A percentile compares a stretch with the other conserved stretches of the same genome.
Conservation (phyloP, 306 rosid genomes). For the Cicer bijugum region DNA sequence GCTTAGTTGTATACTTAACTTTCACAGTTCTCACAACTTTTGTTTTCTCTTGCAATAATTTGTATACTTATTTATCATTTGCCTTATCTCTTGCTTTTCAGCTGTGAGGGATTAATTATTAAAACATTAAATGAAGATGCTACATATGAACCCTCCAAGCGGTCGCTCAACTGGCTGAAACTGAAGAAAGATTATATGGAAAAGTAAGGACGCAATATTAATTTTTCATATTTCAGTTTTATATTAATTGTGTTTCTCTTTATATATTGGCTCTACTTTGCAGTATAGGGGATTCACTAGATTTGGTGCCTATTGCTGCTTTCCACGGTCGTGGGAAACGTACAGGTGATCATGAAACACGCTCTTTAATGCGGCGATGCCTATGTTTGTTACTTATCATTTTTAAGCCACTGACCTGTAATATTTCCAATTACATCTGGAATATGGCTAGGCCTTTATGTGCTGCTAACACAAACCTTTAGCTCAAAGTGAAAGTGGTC, state of each 20-base stretch:
- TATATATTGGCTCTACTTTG: slow-evolving; percentile 44
- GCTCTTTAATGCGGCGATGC: slow-evolving; percentile 32
- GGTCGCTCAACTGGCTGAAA: slow-evolving; percentile 92
- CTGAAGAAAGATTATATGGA: slow-evolving; percentile 94
- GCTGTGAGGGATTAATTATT: slow-evolving; percentile 90
- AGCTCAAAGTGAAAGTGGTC: slow-evolving; percentile 29
- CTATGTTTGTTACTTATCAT: neutral
- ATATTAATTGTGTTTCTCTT: slow-evolving; percentile 38
- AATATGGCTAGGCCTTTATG: slow-evolving; percentile 28
- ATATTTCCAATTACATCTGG: slow-evolving; percentile 1
- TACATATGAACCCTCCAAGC: slow-evolving; percentile 89
- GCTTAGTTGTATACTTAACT: slow-evolving; percentile 24
- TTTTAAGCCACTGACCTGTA: neutral
- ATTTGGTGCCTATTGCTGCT: slow-evolving; percentile 97
- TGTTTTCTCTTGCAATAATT: slow-evolving; percentile 16
- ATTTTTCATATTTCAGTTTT: slow-evolving; percentile 30
- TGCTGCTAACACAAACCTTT: slow-evolving; percentile 34
- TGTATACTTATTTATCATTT: slow-evolving; percentile 23
- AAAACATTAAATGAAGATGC: slow-evolving; percentile 85
- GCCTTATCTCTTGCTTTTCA: slow-evolving; percentile 50
- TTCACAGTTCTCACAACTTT: slow-evolving; percentile 29
- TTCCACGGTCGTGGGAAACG: slow-evolving; percentile 96
- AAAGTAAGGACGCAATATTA: slow-evolving; percentile 52
- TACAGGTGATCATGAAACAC: slow-evolving; percentile 63
- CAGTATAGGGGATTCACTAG: slow-evolving; percentile 94